A percentile compares a stretch with the other conserved stretches of the same genome.
Conservation (phyloP, 331 rosid genomes). For the Acacia pycnantha region DNA sequence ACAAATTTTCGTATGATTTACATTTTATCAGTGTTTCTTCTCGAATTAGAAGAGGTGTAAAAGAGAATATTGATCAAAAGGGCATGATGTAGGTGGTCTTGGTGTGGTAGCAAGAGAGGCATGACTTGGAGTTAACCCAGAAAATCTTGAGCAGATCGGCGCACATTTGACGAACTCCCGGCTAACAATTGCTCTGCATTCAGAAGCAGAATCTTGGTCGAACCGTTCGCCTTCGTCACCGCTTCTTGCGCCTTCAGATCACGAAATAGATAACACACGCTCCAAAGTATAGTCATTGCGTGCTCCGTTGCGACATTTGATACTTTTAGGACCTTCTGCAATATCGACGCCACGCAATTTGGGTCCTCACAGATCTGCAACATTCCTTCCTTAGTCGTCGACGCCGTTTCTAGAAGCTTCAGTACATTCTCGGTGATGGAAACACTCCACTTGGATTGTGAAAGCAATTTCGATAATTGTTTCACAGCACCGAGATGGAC, state of each 20-base stretch:
- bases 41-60: neutral
- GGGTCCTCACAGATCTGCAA: slow-evolving; percentile 54
- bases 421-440: slow-evolving; percentile 54
- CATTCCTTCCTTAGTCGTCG: slow-evolving; percentile 68
- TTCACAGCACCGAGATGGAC: slow-evolving; percentile 55
- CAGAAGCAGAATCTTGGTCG: slow-evolving; percentile 68
- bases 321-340: slow-evolving; percentile 62
- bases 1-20: slow-evolving; percentile 64
- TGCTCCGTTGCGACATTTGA: slow-evolving; percentile 69
- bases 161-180: slow-evolving; percentile 64
- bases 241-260: slow-evolving; percentile 62
- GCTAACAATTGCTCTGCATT: slow-evolving; percentile 85
- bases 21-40: slow-evolving; percentile 1
- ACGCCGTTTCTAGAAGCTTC: slow-evolving; percentile 60
- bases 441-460: slow-evolving; percentile 35
- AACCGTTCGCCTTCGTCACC: slow-evolving; percentile 59
- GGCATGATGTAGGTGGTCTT: slow-evolving; percentile 87
- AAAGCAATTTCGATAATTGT: slow-evolving; percentile 35
- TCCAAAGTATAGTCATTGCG: slow-evolving; percentile 80
- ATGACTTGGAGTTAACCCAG: slow-evolving; percentile 53
- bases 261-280: slow-evolving; percentile 64
- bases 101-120: slow-evolving; percentile 61
- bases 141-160: slow-evolving; percentile 75
- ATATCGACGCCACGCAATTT: slow-evolving; percentile 48
- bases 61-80: slow-evolving; percentile 37